A percentile compares a stretch with the other conserved stretches of the same genome.
These are phyloP conservation scores for Vitis amurensis DNA, from an alignment of 164 flowering plant genomes.

Conservation along the genomic window DNA sequence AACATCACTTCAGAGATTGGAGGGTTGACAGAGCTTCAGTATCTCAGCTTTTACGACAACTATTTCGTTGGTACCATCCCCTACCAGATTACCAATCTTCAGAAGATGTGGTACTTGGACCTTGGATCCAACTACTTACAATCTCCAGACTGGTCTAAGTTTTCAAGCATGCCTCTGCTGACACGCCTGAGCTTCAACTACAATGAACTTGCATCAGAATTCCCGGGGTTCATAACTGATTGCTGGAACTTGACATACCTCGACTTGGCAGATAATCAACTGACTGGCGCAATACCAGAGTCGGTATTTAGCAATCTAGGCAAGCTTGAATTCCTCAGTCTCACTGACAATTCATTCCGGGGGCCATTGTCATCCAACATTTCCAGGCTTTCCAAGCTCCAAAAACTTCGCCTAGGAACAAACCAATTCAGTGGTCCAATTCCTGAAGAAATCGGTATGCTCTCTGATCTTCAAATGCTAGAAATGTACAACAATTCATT, in stretches of 20 bases:
- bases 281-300: conserved; percentile 46
- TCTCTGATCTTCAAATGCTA: conserved; percentile 30
- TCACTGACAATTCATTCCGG: conserved; percentile 27
- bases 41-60: conserved; percentile 40
- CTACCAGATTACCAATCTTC: conserved; percentile 38
- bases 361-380: conserved; percentile 43
- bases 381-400: conserved; percentile 45
- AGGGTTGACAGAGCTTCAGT: conserved; percentile 31
- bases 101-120: conserved; percentile 38
- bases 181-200: conserved; percentile 30
- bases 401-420: conserved; percentile 23
- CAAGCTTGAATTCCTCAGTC: conserved; percentile 42
- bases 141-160: conserved; percentile 44
- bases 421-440: conserved; percentile 38
- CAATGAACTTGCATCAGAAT: conserved; percentile 27
- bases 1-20: conserved; percentile 45
- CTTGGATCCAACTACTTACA: conserved; percentile 44
- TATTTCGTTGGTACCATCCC: conserved; percentile 41
- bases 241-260: conserved; percentile 48
- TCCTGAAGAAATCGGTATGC: conserved; percentile 30
- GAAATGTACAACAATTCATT: conserved; percentile 41
- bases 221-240: conserved; percentile 36
- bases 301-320: conserved; percentile 30
- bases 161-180: conserved; percentile 34
- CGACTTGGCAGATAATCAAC: conserved; percentile 40